These are phyloP conservation scores for Davidsoniella virescens DNA, from an alignment of 2,329 filamentous ascomycete species.

Conservation along the genomic window DNA sequence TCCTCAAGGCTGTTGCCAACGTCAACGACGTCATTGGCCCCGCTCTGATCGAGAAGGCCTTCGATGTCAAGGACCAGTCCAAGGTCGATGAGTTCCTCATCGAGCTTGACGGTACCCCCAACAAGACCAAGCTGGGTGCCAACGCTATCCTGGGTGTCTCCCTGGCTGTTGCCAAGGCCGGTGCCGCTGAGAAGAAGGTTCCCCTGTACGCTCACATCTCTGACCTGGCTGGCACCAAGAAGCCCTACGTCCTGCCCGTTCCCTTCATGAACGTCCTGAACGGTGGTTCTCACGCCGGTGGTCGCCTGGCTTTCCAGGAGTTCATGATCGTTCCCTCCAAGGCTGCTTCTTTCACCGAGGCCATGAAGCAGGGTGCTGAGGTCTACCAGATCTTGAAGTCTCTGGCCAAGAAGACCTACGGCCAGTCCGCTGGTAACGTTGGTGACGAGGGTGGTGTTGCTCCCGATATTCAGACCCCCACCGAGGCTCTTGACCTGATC, in stretches of 20 bases:
- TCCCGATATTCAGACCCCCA: slow-evolving; percentile 91
- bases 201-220: slow-evolving; percentile 80
- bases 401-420: slow-evolving; percentile 98
- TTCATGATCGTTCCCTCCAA: slow-evolving; percentile 86
- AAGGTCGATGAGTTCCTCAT: slow-evolving; percentile 73
- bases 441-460: slow-evolving; percentile 99
- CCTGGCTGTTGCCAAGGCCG: slow-evolving; percentile 74
- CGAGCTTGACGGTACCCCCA: slow-evolving; percentile 66
- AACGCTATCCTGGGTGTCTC: slow-evolving; percentile 79
- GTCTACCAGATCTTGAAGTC: slow-evolving; percentile 97
- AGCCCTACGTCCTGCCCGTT: slow-evolving; percentile 77
- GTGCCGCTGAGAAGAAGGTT: slow-evolving; percentile 73
- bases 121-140: slow-evolving; percentile 78
- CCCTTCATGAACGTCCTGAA: slow-evolving; percentile 93
- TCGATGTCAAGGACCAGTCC: slow-evolving; percentile 77
- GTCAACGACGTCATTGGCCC: slow-evolving; percentile 71
- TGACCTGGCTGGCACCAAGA: slow-evolving; percentile 76
- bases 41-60: slow-evolving; percentile 62
- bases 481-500: slow-evolving; percentile 95
- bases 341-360: slow-evolving; percentile 86
- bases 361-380: slow-evolving; percentile 88
- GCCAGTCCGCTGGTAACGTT: slow-evolving; percentile 95
- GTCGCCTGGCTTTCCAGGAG: slow-evolving; percentile 86
- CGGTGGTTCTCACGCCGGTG: slow-evolving; percentile 85
- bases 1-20: slow-evolving; percentile 70